Percentiles rank a stretch among this genome's conserved stretches.
Conservation (phyloP, 257 asterid species). For the Nemophila menziesii region DNA sequence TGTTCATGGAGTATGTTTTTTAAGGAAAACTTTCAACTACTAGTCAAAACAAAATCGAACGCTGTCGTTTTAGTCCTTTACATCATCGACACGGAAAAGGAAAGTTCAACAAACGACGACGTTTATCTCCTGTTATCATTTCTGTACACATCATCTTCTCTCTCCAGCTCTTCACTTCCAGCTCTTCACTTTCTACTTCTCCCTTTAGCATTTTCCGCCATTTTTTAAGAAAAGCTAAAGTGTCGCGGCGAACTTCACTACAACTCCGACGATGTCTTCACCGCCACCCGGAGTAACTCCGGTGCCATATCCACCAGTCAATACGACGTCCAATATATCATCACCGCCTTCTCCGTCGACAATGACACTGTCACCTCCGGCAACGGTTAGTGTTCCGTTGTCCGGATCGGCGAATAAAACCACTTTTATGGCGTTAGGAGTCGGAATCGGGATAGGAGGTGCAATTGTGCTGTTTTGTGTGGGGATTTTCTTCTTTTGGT, state of each 20-base stretch:
- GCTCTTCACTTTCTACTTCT: background rate
- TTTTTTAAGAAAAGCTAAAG: background rate
- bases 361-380: slow-evolving; percentile 22
- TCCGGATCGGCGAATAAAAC: slow-evolving; percentile 14
- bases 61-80: background rate
- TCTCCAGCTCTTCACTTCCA: background rate
- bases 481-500: slow-evolving; percentile 55
- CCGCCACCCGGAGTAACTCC: slow-evolving; percentile 10
- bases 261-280: slow-evolving; percentile 16
- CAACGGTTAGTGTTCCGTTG: slow-evolving; percentile 14
- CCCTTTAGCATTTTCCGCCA: background rate
- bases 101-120: background rate
- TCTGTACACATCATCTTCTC: background rate
- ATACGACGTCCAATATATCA: background rate
- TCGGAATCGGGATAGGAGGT: slow-evolving; percentile 87
- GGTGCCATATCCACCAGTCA: slow-evolving; percentile 2
- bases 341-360: slow-evolving; percentile 28
- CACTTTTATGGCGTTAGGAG: slow-evolving; percentile 58
- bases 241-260: slow-evolving; percentile 10
- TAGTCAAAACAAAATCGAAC: background rate
- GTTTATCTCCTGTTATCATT: background rate
- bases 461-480: slow-evolving; percentile 55
- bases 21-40: background rate
- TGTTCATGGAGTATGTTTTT: background rate
- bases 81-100: background rate